Evolutionary conservation across 2,329 filamentous ascomycete genomes (phyloP).

Genomic region (Elsinoe perseae): DNA sequence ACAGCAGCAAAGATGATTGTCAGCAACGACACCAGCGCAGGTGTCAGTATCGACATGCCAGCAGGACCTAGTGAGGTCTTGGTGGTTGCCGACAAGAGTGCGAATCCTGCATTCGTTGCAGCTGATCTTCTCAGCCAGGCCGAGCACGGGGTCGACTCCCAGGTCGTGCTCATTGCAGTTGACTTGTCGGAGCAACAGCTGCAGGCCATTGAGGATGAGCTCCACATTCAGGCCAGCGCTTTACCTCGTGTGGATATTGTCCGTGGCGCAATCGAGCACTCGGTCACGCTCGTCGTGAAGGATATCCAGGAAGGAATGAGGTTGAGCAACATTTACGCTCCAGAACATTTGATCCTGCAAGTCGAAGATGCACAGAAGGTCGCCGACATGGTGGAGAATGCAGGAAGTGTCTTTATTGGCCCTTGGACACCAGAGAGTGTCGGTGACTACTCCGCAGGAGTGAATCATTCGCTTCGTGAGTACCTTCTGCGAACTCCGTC

Average conservation of each 20-base stretch:
- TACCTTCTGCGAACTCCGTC: constrained; percentile 26
- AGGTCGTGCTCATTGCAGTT: constrained; percentile 85
- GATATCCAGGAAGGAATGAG: constrained; percentile 69
- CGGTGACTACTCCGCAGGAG: constrained; percentile 93
- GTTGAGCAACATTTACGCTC: constrained; percentile 89
- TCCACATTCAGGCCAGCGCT: constrained; percentile 78
- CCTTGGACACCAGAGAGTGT: constrained; percentile 97
- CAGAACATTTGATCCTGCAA: constrained; percentile 93
- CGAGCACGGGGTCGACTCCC: constrained; percentile 92
- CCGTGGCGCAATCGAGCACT: constrained; percentile 80
- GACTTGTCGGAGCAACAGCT: constrained; percentile 67
- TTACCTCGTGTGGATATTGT: constrained; percentile 91
- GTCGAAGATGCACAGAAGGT: constrained; percentile 66
- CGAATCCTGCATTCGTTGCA: constrained; percentile 90
- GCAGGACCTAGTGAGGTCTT: constrained; percentile 93
- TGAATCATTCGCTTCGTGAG: constrained; percentile 95
- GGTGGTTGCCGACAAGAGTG: constrained; percentile 81
- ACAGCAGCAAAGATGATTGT: constrained; percentile 98
- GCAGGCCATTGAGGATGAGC: constrained; percentile 78
- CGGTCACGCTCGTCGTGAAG: constrained; percentile 70
- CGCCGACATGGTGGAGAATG: constrained; percentile 78
- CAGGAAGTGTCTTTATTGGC: constrained; percentile 91
- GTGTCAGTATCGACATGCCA: constrained; percentile 96
- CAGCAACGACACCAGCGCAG: constrained; percentile 91
- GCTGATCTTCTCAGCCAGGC: constrained; percentile 92